These are phyloP conservation scores for Saccharomyces uvarum DNA, from an alignment of 1,139 yeast species.

Conservation along the genomic window DNA sequence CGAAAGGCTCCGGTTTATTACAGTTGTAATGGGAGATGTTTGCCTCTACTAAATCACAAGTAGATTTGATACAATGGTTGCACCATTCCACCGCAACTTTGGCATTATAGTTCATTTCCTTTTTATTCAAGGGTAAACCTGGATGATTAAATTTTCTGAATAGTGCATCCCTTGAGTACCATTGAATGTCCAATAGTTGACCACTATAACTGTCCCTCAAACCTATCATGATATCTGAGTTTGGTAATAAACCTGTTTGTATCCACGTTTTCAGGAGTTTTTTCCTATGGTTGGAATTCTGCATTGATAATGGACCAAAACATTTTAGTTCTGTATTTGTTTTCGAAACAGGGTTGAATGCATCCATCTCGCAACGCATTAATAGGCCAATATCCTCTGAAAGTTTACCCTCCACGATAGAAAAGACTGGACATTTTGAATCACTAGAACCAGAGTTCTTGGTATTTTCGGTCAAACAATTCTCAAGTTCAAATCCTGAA, in stretches of 20 bases:
- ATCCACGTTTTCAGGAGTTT: constrained; percentile 30
- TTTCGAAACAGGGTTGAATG: constrained; percentile 16
- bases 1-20: constrained; percentile 14
- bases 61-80: constrained; percentile 17
- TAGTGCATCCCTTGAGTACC: constrained; percentile 18
- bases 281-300: constrained; percentile 21
- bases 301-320: constrained; percentile 18
- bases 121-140: constrained; percentile 11
- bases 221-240: constrained; percentile 27
- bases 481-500: constrained; percentile 31
- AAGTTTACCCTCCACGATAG: constrained; percentile 23
- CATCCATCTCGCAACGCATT: constrained; percentile 30
- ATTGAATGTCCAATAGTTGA: constrained; percentile 17
- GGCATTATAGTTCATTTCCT: constrained; percentile 21
- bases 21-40: constrained; percentile 2
- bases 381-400: constrained; percentile 17
- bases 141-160: constrained; percentile 17
- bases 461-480: constrained; percentile 13
- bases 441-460: neutral
- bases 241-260: constrained; percentile 26
- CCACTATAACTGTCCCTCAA: constrained; percentile 23
- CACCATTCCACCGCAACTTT: constrained; percentile 27
- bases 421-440: constrained; percentile 13
- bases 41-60: constrained; percentile 13
- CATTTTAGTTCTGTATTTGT: constrained; percentile 29